phyloP scores from a whole-genome alignment of 139 green algal genomes.

The Coccomyxa sp. region DNA sequence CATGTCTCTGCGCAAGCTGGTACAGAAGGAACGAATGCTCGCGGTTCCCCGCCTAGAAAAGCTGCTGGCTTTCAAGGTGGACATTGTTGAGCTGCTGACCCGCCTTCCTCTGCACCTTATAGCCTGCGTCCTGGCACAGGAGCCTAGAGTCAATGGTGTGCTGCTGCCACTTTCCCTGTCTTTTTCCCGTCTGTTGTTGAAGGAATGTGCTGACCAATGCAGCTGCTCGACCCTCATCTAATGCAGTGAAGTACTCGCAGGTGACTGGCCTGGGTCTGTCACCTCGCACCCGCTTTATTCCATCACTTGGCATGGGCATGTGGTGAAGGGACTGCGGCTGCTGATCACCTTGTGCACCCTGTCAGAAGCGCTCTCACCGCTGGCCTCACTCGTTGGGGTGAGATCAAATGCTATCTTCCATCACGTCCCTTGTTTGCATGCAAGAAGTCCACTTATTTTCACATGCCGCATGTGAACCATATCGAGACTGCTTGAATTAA shows the following conservation, averaged over 20 bases:
- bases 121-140: slow-evolving; percentile 1
- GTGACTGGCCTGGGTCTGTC: neutral
- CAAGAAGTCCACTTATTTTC: neutral
- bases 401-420: neutral
- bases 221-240: too few species aligned
- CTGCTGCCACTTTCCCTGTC: neutral
- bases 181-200: neutral
- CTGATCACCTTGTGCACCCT: neutral
- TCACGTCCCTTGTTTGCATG: neutral
- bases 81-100: neutral
- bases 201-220: too few species aligned
- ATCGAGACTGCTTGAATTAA: neutral
- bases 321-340: neutral
- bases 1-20: neutral
- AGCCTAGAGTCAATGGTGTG: neutral
- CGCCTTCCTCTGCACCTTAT: neutral
- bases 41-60: neutral
- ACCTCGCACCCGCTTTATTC: too few species aligned
- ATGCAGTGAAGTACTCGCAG: neutral
- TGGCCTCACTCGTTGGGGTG: neutral
- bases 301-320: neutral
- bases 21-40: neutral
- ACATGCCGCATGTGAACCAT: neutral
- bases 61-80: neutral
- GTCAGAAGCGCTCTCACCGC: neutral